Evolutionary conservation across 2,329 filamentous ascomycete species (phyloP).

Genomic region (Golovinomyces cichoracearum): DNA sequence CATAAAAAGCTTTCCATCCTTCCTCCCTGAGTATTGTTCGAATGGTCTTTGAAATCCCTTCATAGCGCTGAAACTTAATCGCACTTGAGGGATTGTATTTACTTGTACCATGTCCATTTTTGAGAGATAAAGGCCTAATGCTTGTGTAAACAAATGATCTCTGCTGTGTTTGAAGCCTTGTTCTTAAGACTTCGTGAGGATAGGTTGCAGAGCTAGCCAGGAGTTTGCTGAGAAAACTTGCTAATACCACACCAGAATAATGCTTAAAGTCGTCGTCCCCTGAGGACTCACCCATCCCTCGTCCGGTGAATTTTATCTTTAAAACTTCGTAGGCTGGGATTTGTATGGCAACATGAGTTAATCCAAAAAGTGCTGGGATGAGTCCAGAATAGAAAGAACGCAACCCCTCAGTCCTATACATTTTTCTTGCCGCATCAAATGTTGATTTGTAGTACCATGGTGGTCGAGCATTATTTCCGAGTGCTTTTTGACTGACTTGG

Average conservation of each 20-base stretch:
- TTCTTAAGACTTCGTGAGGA: conserved; percentile 87
- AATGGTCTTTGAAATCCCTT: conserved; percentile 56
- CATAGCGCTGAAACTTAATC: conserved; percentile 28
- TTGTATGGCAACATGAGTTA: conserved; percentile 89
- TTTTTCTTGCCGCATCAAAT: conserved; percentile 74
- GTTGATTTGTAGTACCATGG: conserved; percentile 83
- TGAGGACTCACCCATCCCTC: conserved; percentile 48
- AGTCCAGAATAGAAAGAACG: conserved; percentile 86
- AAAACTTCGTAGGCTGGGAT: conserved; percentile 90
- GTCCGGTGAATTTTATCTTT: conserved; percentile 70
- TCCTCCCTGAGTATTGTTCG: conserved; percentile 70
- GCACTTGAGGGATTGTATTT: conserved; percentile 4
- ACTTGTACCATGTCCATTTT: conserved; percentile 11
- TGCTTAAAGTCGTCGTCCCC: conserved; percentile 35
- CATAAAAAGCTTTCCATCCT: conserved; percentile 90
- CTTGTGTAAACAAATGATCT: conserved; percentile 31
- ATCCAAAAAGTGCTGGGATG: conserved; percentile 67
- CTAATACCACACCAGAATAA: conserved; percentile 60
- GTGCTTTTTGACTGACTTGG: conserved; percentile 39
- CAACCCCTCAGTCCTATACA: conserved; percentile 78
- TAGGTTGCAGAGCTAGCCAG: conserved; percentile 88
- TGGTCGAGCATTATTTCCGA: conserved; percentile 28
- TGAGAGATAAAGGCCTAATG: conserved; percentile 25
- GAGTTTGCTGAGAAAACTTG: conserved; percentile 82
- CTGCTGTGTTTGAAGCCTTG: conserved; percentile 77